Percentiles rank a stretch among this genome's conserved stretches.
Evolutionary conservation across 805 yeast genomes (phyloP).

Genomic region (Ogataea nitratoaversa): DNA sequence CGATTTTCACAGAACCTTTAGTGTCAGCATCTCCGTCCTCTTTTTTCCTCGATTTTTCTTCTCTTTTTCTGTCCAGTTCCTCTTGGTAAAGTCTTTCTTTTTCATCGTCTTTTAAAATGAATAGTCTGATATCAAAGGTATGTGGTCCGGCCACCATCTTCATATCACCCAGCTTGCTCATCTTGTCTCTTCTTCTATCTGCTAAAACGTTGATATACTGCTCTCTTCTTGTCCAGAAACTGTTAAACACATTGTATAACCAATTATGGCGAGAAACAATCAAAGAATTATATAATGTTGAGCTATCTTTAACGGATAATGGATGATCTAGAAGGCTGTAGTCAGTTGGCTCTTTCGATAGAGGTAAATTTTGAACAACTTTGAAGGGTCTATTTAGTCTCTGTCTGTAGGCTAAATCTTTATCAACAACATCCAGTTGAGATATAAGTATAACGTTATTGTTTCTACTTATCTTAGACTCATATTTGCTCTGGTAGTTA

Average conservation of each 20-base stretch:
- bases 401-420: conserved; percentile 27
- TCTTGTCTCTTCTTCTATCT: conserved; percentile 61
- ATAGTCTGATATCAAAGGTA: conserved; percentile 67
- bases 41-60: conserved; percentile 30
- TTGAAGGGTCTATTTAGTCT: conserved; percentile 54
- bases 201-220: conserved; percentile 46
- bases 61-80: conserved; percentile 28
- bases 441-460: conserved; percentile 26
- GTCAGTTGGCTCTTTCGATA: conserved; percentile 62
- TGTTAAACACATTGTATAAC: conserved; percentile 65
- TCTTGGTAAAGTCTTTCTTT: conserved; percentile 41
- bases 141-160: conserved; percentile 78
- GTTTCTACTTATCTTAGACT: conserved; percentile 19
- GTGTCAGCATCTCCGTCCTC: conserved; percentile 29
- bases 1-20: not conserved
- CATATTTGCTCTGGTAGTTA: not conserved
- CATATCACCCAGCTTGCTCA: conserved; percentile 85
- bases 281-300: conserved; percentile 65
- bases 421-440: conserved; percentile 27
- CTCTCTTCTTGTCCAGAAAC: conserved; percentile 60
- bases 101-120: conserved; percentile 79
- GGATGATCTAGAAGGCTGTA: conserved; percentile 60
- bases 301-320: conserved; percentile 66
- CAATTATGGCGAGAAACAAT: conserved; percentile 68
- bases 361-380: conserved; percentile 61